A percentile compares a stretch with the other conserved stretches of the same genome.
Evolutionary conservation across 106 monocot genomes (phyloP).

Genomic region (Dactylorhiza incarnata): DNA sequence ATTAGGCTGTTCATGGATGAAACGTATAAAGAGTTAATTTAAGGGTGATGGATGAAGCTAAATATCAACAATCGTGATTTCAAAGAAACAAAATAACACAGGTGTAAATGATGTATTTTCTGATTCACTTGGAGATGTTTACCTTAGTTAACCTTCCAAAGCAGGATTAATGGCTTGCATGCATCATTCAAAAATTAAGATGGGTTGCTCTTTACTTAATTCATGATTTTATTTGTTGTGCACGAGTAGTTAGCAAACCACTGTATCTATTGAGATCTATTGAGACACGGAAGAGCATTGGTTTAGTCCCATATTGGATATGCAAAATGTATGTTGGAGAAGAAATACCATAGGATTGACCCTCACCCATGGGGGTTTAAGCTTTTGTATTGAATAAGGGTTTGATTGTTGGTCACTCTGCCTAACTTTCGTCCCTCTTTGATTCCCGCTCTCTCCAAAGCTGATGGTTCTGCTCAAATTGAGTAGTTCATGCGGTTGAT

Average conservation of each 20-base stretch:
- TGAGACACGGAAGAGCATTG: too few species aligned
- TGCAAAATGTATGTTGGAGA: too few species aligned
- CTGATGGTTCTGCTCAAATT: too few species aligned
- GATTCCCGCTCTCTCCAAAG: too few species aligned
- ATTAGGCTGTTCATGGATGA: neutral
- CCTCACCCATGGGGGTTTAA: too few species aligned
- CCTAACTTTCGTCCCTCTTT: too few species aligned
- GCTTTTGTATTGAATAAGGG: too few species aligned
- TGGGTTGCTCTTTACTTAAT: neutral
- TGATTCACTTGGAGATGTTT: neutral
- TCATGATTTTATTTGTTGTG: neutral
- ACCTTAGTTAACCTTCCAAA: neutral
- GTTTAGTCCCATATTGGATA: too few species aligned
- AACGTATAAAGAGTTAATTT: neutral
- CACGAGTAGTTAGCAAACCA: neutral
- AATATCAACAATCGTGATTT: neutral
- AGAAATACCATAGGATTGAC: too few species aligned
- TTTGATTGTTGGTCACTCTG: too few species aligned
- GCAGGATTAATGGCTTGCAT: neutral
- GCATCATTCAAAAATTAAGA: too few species aligned
- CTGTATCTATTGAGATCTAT: neutral
- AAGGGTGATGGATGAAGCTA: neutral
- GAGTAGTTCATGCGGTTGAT: too few species aligned
- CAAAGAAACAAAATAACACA: neutral
- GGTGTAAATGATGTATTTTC: neutral